Conservation (phyloP, 1,139 yeast genomes). For the Wickerhamomyces sp. region DNA sequence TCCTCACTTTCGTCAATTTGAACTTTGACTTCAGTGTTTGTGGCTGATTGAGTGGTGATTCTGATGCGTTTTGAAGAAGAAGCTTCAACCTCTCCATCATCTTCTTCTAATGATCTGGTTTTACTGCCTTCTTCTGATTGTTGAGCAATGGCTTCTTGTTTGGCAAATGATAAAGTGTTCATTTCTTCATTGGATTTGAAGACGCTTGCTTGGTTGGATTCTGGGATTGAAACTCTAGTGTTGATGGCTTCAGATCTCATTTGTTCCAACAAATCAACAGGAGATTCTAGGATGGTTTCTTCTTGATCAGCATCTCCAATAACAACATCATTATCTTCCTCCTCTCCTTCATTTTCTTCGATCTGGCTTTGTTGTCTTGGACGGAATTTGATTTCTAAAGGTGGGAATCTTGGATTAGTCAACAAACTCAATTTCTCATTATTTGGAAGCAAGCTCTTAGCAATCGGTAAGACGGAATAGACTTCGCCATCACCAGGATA, state of each 20-base stretch:
- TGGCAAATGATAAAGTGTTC: conserved; percentile 17
- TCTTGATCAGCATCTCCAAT: conserved; percentile 9
- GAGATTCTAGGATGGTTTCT: conserved; percentile 1
- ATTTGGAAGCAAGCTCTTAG: conserved; percentile 37
- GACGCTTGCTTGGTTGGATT: conserved; percentile 5
- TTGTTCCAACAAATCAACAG: conserved; percentile 1
- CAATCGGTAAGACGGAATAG: conserved; percentile 67
- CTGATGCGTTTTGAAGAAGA: conserved; percentile 23
- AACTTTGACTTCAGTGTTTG: conserved; percentile 7
- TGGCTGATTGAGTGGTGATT: conserved; percentile 12
- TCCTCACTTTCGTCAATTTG: conserved; percentile 23
- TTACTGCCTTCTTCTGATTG: conserved; percentile 6
- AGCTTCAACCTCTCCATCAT: conserved; percentile 16
- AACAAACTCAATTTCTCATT: conserved; percentile 49
- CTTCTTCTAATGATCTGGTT: conserved; percentile 15
- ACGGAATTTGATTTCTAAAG: conserved; percentile 21
- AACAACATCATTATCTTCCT: conserved; percentile 21
- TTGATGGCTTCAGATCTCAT: conserved; percentile 7
- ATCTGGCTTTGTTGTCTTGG: conserved; percentile 8
- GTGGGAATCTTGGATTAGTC: conserved; percentile 75
- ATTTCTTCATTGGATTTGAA: conserved; percentile 22
- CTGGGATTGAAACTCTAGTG: conserved; percentile 6
- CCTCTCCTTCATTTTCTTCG: conserved; percentile 23
- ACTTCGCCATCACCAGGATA: conserved; percentile 59
- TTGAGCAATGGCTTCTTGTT: neutral